These are phyloP conservation scores for Pseudogymnoascus verrucosus DNA, from an alignment of 2,329 filamentous ascomycete genomes.

Conservation along the genomic window DNA sequence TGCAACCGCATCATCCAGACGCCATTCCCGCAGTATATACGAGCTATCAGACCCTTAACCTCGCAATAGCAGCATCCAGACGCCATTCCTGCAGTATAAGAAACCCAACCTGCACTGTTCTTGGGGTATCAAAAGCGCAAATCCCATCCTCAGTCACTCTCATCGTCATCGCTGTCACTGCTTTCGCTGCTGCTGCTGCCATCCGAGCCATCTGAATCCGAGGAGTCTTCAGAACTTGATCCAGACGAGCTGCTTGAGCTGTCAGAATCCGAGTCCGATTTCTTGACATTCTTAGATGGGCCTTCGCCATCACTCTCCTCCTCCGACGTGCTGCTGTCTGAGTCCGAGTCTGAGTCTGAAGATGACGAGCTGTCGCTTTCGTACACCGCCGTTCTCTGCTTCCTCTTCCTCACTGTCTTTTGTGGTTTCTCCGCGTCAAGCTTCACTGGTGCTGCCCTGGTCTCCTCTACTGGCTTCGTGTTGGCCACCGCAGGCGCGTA, in stretches of 20 bases:
- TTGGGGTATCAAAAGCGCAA: conserved; percentile 1
- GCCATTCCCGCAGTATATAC: background rate
- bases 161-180: conserved; percentile 7
- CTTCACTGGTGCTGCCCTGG: conserved; percentile 32
- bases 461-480: conserved; percentile 14
- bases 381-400: conserved; percentile 29
- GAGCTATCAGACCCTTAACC: background rate
- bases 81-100: background rate
- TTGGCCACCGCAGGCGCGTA: background rate
- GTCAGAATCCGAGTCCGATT: conserved; percentile 10
- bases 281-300: background rate
- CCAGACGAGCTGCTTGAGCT: conserved; percentile 23
- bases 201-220: conserved; percentile 17
- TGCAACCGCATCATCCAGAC: background rate
- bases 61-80: background rate
- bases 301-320: conserved; percentile 4
- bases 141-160: conserved; percentile 7
- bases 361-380: conserved; percentile 21
- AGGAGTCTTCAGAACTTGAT: conserved; percentile 15
- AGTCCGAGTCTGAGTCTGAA: conserved; percentile 13
- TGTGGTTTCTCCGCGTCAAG: conserved; percentile 36
- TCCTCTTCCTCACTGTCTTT: conserved; percentile 40
- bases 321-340: conserved; percentile 2
- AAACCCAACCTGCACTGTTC: background rate
- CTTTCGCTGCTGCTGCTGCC: conserved; percentile 15